Percentiles rank a stretch among this genome's conserved stretches.
Conservation (phyloP, 805 yeast species). For the Clavispora fructus region DNA sequence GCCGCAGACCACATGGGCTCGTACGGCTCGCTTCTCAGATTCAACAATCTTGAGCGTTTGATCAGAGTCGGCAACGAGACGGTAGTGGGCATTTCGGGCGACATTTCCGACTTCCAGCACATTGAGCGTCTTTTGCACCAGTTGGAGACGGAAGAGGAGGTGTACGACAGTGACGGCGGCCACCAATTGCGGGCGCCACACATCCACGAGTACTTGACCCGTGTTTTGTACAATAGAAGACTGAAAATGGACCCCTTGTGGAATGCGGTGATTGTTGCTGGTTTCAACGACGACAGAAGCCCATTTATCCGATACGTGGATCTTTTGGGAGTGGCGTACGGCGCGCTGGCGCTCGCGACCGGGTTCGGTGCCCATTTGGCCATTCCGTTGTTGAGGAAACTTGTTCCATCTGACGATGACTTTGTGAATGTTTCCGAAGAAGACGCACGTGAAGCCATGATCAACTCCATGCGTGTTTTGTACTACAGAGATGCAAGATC, state of each 20-base stretch:
- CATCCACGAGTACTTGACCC: slow-evolving; percentile 80
- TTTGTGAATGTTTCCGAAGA: slow-evolving; percentile 62
- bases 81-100: slow-evolving; percentile 92
- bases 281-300: slow-evolving; percentile 58
- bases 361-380: slow-evolving; percentile 97
- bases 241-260: slow-evolving; percentile 93
- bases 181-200: slow-evolving; percentile 71
- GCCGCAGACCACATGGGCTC: slow-evolving; percentile 94
- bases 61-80: slow-evolving; percentile 80
- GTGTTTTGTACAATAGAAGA: slow-evolving; percentile 82
- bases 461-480: slow-evolving; percentile 87
- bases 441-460: slow-evolving; percentile 71
- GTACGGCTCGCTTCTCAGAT: slow-evolving; percentile 87
- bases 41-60: slow-evolving; percentile 79
- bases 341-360: slow-evolving; percentile 85
- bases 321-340: slow-evolving; percentile 84
- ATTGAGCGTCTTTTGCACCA: slow-evolving; percentile 71
- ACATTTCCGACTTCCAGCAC: slow-evolving; percentile 88
- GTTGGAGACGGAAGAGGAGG: slow-evolving; percentile 64
- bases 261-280: slow-evolving; percentile 92
- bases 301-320: slow-evolving; percentile 86
- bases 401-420: slow-evolving; percentile 75
- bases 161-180: slow-evolving; percentile 67
- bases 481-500: slow-evolving; percentile 97
- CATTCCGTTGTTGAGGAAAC: slow-evolving; percentile 80